Percentiles rank a stretch among this genome's conserved stretches.
phyloP scores from a whole-genome alignment of 1,139 yeast genomes.

The Nakaseomyces nivariensis region DNA sequence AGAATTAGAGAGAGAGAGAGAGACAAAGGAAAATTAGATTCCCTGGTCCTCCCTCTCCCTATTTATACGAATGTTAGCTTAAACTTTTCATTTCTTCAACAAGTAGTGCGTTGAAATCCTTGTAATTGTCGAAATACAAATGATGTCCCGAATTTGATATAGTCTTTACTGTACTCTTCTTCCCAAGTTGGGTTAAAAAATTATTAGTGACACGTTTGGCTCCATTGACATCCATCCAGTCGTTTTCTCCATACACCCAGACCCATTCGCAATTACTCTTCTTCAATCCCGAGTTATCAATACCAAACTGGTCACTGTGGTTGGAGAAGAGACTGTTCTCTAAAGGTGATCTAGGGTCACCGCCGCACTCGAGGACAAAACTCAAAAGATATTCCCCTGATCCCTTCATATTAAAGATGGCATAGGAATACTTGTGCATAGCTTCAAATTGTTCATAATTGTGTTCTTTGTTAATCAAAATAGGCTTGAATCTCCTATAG shows the following conservation, averaged over 20 bases:
- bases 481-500: slow-evolving; percentile 49
- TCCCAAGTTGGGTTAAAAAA: slow-evolving; percentile 31
- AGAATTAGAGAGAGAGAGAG: too few species aligned
- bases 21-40: too few species aligned
- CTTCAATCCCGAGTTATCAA: slow-evolving; percentile 5
- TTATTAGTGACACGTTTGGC: slow-evolving; percentile 31
- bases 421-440: slow-evolving; percentile 58
- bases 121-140: slow-evolving; percentile 49
- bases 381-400: slow-evolving; percentile 71
- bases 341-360: slow-evolving; percentile 57
- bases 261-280: slow-evolving; percentile 40
- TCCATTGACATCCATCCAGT: slow-evolving; percentile 66
- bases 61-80: not conserved
- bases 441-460: slow-evolving; percentile 33
- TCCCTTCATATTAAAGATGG: slow-evolving; percentile 61
- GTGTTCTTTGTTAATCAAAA: slow-evolving; percentile 28
- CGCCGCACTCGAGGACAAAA: slow-evolving; percentile 63
- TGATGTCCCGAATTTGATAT: slow-evolving; percentile 61
- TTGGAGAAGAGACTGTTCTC: slow-evolving; percentile 39
- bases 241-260: slow-evolving; percentile 68
- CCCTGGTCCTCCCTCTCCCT: too few species aligned
- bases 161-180: slow-evolving; percentile 32
- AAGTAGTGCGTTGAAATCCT: slow-evolving; percentile 42
- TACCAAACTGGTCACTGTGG: not conserved
- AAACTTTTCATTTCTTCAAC: slow-evolving; percentile 36